Evolutionary conservation across 1,284 basidiomycete species (phyloP).

Genomic region (Leccinum laetum): DNA sequence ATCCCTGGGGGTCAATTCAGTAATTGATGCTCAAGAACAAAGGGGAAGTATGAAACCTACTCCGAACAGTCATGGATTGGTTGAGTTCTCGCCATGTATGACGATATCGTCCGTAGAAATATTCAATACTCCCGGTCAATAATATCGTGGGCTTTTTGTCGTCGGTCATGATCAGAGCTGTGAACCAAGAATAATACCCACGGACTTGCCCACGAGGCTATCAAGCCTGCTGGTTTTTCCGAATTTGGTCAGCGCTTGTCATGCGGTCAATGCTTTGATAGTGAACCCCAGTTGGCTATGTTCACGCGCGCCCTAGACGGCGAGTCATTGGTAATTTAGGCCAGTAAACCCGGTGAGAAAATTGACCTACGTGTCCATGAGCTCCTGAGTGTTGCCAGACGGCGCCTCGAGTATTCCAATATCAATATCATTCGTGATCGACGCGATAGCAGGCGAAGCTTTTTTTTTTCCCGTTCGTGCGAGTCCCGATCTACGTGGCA

Average conservation of each 20-base stretch:
- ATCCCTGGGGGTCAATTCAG: background rate
- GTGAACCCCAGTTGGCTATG: background rate
- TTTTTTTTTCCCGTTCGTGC: too few relatives aligned
- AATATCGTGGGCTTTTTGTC: background rate
- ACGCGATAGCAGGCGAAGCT: too few relatives aligned
- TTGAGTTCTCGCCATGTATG: background rate
- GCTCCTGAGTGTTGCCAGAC: background rate
- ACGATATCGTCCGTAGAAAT: background rate
- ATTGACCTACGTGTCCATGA: background rate
- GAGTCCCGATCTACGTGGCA: too few relatives aligned
- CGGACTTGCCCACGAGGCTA: background rate
- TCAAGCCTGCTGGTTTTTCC: background rate
- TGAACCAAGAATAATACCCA: background rate
- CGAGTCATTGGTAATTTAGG: background rate
- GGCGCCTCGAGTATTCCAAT: too few relatives aligned
- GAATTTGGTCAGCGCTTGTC: background rate
- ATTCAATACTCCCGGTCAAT: background rate
- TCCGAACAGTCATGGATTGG: background rate
- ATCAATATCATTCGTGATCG: too few relatives aligned
- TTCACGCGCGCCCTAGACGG: background rate
- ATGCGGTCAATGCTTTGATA: background rate
- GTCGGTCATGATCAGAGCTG: background rate
- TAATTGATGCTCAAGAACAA: background rate
- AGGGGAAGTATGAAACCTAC: background rate
- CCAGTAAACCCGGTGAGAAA: background rate